These are phyloP conservation scores for Flaveria trinervia DNA, from an alignment of 129 eudicot species.

Conservation along the genomic window DNA sequence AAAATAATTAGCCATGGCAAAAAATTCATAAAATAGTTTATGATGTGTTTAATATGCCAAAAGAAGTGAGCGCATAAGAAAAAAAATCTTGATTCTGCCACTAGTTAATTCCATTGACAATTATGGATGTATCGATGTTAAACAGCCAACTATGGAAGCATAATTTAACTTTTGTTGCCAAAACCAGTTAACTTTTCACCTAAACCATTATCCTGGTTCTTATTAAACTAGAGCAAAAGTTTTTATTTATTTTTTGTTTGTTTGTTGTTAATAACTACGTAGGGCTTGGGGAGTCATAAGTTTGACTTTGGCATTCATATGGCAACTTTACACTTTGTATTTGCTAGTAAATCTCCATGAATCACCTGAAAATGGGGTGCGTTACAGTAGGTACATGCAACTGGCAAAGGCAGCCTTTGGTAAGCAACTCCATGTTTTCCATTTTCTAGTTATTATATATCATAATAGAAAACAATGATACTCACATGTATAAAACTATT, in stretches of 20 bases:
- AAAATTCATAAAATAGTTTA: no score
- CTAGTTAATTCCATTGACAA: background rate
- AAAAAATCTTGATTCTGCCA: no score
- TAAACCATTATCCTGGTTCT: background rate
- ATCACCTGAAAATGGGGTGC: slow-evolving; percentile 7
- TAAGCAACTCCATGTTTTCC: background rate
- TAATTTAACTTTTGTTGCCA: background rate
- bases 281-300: slow-evolving; percentile 14
- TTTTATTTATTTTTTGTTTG: background rate
- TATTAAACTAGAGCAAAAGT: background rate
- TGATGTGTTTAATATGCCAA: no score
- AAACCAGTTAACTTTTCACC: background rate
- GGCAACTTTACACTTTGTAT: slow-evolving; percentile 20
- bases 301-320: background rate
- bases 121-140: background rate
- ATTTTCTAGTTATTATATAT: background rate
- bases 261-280: background rate
- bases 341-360: slow-evolving; percentile 6
- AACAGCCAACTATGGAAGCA: background rate
- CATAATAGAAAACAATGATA: background rate
- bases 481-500: no score
- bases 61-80: no score
- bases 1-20: no score
- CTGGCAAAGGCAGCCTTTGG: slow-evolving; percentile 14
- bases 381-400: slow-evolving; percentile 14